Evolutionary conservation across 2,329 filamentous ascomycete species (phyloP), one percentile per base, ranked within the genome.

Genomic region (Tolypocladium tropicale): DNA sequence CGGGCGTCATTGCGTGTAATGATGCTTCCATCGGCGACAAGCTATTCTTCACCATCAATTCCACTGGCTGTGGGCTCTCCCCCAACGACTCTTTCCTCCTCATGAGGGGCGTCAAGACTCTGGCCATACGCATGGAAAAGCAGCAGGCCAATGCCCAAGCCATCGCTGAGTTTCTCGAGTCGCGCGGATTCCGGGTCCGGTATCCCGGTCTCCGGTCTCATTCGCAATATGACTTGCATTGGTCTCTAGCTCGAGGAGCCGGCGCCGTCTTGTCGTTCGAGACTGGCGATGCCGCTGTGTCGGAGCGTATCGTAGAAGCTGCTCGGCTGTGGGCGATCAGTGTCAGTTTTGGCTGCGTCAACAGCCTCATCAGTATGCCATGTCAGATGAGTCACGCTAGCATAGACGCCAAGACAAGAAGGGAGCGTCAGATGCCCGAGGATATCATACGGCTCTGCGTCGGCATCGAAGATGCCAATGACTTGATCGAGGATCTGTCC

Each of bases 351-450:
- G 94, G 94, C 52, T 97, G 94, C 70, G 94, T 99, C 62, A 99
- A 99, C 76, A 95, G 90, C 69, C 77, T 99, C 70, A 99, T 99
- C 73, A 96, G 92, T 76, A 96, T 99, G 93, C 93, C 94, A 10
- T 99, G 94, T 75, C 91, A 93, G 67, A 99, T 99, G 95, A 97
- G 93, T 74, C 94, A 99, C 73, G 94, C 94, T 41, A 96, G 90
- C 69, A 99, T 99, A 67, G 94, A 97, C 68, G 89, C 91, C 57
- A 95, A 96, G 77, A 97, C 92, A 54, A 80, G 94, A 63, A 79
- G 84, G 65, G 91, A 95, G 74, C 82, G 92, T 61, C 86, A 93
- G 61, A 88, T 99, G 85, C 94, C 94, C 12, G 94, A 99, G 74
- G 94, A 99, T 70, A 88, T 99, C 58, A 97, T 99, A 65, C 82